These are phyloP conservation scores for Plantago major DNA, from an alignment of 257 asterid species.

Conservation along the genomic window DNA sequence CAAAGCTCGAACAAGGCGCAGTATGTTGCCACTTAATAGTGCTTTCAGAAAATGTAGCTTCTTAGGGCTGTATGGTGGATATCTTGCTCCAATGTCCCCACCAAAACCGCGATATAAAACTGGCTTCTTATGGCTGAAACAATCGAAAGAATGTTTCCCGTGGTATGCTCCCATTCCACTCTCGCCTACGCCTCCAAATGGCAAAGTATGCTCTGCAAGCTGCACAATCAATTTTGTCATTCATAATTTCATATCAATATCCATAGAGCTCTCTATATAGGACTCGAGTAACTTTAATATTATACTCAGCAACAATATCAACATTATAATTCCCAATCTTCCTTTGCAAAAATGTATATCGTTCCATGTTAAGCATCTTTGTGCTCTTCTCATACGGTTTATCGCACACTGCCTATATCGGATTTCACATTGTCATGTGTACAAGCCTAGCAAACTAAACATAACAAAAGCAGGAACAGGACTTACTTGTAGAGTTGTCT, in stretches of 20 bases:
- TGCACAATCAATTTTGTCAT: slow-evolving; percentile 29
- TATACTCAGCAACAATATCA: too few species aligned
- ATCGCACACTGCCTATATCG: too few species aligned
- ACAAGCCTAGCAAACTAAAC: not conserved
- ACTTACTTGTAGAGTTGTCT: slow-evolving; percentile 65
- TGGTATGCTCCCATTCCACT: slow-evolving; percentile 97
- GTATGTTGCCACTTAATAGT: slow-evolving; percentile 47
- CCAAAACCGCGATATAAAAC: slow-evolving; percentile 58
- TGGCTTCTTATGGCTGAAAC: slow-evolving; percentile 89
- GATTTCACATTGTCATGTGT: too few species aligned
- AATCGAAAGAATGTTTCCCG: slow-evolving; percentile 79
- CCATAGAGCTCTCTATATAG: too few species aligned
- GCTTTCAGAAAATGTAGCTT: slow-evolving; percentile 63
- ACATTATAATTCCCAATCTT: too few species aligned
- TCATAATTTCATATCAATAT: too few species aligned
- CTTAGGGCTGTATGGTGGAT: slow-evolving; percentile 70
- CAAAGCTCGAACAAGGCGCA: slow-evolving; percentile 56
- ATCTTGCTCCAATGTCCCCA: slow-evolving; percentile 73
- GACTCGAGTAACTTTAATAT: too few species aligned
- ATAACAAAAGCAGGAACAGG: slow-evolving; percentile 10
- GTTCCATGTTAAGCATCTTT: too few species aligned
- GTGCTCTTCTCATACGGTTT: too few species aligned
- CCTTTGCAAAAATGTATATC: too few species aligned
- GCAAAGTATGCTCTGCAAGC: slow-evolving; percentile 53
- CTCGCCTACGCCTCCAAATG: slow-evolving; percentile 94